Evolutionary conservation across 164 flowering plant genomes (phyloP).

Genomic region (Vitis amurensis): DNA sequence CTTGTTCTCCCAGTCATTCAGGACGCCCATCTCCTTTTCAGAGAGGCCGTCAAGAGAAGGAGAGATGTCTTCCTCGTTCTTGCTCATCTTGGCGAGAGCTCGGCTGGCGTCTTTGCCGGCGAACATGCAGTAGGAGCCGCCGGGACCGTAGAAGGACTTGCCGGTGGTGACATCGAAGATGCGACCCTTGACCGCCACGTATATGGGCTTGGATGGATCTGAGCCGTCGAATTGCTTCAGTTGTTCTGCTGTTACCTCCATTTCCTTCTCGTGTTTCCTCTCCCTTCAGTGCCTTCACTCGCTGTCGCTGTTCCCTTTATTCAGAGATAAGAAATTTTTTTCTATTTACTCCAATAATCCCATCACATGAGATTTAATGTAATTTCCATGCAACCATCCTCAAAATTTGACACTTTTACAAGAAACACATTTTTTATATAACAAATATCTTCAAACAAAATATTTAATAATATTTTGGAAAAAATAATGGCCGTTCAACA

Average conservation of each 20-base stretch:
- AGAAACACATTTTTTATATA: too few relatives aligned
- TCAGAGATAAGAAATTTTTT: too few relatives aligned
- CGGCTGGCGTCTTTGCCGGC: slow-evolving; percentile 93
- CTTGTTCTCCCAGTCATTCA: slow-evolving; percentile 89
- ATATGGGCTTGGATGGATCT: slow-evolving; percentile 75
- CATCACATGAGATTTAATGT: too few relatives aligned
- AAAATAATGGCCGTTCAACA: too few relatives aligned
- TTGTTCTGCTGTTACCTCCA: slow-evolving; percentile 63
- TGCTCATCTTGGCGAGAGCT: slow-evolving; percentile 96
- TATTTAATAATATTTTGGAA: too few relatives aligned
- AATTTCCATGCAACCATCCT: too few relatives aligned
- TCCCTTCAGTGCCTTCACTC: too few relatives aligned
- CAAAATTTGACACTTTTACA: too few relatives aligned
- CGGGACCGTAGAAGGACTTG: slow-evolving; percentile 86
- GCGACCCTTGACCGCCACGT: slow-evolving; percentile 80
- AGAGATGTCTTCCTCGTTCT: slow-evolving; percentile 72
- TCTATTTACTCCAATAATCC: too few relatives aligned
- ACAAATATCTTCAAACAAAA: too few relatives aligned
- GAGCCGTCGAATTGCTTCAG: slow-evolving; percentile 72
- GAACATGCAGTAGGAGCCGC: slow-evolving; percentile 81
- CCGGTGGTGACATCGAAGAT: slow-evolving; percentile 85
- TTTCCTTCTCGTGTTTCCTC: slow-evolving; percentile 3
- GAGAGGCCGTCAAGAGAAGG: slow-evolving; percentile 71
- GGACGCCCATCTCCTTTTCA: slow-evolving; percentile 81
- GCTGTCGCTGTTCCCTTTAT: too few relatives aligned